Percentiles rank a stretch among this genome's conserved stretches.
phyloP scores from a whole-genome alignment of 148 eudicot species.

The Amaranthus cruentus region DNA sequence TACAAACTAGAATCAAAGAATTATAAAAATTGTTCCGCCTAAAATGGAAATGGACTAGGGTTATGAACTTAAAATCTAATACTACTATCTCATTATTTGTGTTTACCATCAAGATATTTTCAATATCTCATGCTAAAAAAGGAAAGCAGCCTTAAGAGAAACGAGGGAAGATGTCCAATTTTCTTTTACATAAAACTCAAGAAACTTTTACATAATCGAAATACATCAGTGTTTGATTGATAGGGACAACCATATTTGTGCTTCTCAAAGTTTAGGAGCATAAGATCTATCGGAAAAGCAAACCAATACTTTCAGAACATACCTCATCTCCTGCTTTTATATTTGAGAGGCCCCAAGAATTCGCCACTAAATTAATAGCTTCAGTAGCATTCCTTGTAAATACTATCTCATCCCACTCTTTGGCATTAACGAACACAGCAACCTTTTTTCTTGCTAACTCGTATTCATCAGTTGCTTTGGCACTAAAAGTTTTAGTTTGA shows the following conservation, averaged over 20 bases:
- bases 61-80: too few species aligned
- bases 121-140: too few species aligned
- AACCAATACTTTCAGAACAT: neutral
- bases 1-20: too few species aligned
- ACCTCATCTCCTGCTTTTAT: constrained; percentile 83
- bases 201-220: too few species aligned
- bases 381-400: constrained; percentile 97
- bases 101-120: too few species aligned
- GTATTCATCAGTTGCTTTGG: constrained; percentile 87
- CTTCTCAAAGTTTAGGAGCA: neutral
- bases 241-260: neutral
- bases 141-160: too few species aligned
- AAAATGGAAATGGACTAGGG: too few species aligned
- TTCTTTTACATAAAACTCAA: too few species aligned
- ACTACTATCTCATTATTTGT: too few species aligned
- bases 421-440: constrained; percentile 74
- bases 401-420: constrained; percentile 66
- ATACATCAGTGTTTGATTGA: neutral
- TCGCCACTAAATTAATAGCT: constrained; percentile 89
- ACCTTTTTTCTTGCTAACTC: constrained; percentile 87
- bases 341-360: constrained; percentile 86
- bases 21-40: too few species aligned
- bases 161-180: too few species aligned
- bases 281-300: neutral
- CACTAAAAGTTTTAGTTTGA: constrained; percentile 39